Conservation (phyloP, 1,139 yeast species). For the Debaryomyces robertsiae region DNA sequence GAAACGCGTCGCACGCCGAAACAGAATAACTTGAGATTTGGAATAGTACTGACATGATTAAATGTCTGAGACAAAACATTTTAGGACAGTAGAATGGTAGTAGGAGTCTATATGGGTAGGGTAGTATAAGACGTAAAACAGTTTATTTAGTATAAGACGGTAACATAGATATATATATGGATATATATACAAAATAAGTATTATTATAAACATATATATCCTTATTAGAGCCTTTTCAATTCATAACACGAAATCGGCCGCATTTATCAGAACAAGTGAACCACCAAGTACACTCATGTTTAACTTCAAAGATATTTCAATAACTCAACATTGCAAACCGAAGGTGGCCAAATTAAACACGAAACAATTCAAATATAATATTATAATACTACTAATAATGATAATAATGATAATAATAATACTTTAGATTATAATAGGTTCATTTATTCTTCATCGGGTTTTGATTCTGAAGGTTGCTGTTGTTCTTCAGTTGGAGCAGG, state of each 20-base stretch:
- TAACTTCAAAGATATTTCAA: conserved; percentile 6
- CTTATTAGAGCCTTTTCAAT: conserved; percentile 3
- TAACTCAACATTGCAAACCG: background rate
- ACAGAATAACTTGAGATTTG: no score
- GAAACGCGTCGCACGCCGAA: background rate
- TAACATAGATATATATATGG: conserved; percentile 7
- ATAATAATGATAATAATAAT: conserved; percentile 11
- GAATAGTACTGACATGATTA: no score
- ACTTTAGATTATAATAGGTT: conserved; percentile 14
- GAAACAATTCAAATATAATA: conserved; percentile 13
- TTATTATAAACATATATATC: conserved; percentile 8
- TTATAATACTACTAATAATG: conserved; percentile 10
- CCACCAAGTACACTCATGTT: conserved; percentile 1
- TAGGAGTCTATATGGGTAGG: no score
- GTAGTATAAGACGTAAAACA: no score
- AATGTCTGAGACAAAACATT: no score
- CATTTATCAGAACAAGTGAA: conserved; percentile 4
- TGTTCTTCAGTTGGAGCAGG: conserved; percentile 63
- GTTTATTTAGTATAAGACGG: conserved; percentile 3
- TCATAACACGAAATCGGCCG: conserved; percentile 1
- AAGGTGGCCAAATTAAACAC: conserved; percentile 8
- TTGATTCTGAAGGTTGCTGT: conserved; percentile 39
- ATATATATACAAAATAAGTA: conserved; percentile 7
- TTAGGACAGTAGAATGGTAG: background rate
- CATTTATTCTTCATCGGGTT: conserved; percentile 41